A percentile compares a stretch with the other conserved stretches of the same genome.
Evolutionary conservation across 371 early-diverging fungal species (phyloP).

Genomic region (Dinochytrium kinnereticum): DNA sequence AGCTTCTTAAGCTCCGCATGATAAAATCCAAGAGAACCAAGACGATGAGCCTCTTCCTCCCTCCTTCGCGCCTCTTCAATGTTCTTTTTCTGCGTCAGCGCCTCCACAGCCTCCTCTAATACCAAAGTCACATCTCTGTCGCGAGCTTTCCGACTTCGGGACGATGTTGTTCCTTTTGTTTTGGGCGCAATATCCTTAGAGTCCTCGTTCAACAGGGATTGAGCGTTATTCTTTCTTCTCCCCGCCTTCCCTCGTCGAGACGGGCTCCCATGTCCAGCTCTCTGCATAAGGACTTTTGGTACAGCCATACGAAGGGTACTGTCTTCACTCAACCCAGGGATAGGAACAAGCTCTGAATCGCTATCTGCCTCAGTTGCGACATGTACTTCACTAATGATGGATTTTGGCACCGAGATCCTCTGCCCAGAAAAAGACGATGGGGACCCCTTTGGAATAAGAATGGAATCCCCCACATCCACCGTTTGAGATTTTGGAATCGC

Average conservation of each 20-base stretch:
- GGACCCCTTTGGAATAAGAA: neutral
- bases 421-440: neutral
- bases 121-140: slow-evolving; percentile 5
- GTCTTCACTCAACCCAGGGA: neutral
- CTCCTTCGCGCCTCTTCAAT: neutral
- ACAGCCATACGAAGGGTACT: neutral
- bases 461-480: neutral
- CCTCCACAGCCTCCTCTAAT: slow-evolving; percentile 17
- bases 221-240: neutral
- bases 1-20: slow-evolving; percentile 8
- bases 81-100: slow-evolving; percentile 10
- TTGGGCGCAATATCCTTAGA: neutral
- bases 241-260: neutral
- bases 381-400: neutral
- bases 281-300: slow-evolving; percentile 2
- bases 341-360: slow-evolving; percentile 4
- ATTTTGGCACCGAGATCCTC: neutral
- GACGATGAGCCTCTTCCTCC: slow-evolving; percentile 11
- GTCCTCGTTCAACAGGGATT: neutral
- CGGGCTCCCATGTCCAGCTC: neutral
- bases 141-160: neutral
- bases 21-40: slow-evolving; percentile 9
- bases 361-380: slow-evolving; percentile 1
- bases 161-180: neutral
- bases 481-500: slow-evolving; percentile 7